Conservation (phyloP, 2,329 filamentous ascomycete species). For the Penicillium sp. region DNA sequence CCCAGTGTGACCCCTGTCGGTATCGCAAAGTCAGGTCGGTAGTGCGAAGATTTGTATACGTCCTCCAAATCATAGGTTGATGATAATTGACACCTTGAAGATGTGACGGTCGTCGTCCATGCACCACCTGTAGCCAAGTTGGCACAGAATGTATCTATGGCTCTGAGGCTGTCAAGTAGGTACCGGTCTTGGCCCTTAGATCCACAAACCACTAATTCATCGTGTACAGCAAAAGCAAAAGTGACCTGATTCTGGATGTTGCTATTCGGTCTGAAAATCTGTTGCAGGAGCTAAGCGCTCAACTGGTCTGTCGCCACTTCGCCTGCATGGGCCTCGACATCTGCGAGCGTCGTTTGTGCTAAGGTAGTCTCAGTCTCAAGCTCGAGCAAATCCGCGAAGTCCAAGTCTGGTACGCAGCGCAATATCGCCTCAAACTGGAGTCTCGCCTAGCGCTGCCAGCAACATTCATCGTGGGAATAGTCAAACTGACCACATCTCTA, state of each 20-base stretch:
- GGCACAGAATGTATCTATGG: constrained; percentile 26
- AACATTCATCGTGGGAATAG: background rate
- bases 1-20: constrained; percentile 45
- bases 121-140: constrained; percentile 22
- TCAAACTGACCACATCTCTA: constrained; percentile 3
- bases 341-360: background rate
- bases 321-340: background rate
- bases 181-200: background rate
- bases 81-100: constrained; percentile 22
- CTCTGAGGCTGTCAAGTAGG: constrained; percentile 23
- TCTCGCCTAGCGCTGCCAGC: constrained; percentile 3
- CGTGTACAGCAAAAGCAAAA: constrained; percentile 43
- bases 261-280: constrained; percentile 45
- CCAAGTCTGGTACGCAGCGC: background rate
- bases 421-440: constrained; percentile 1
- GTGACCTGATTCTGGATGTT: constrained; percentile 48
- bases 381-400: background rate
- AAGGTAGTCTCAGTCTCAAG: background rate
- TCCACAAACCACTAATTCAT: background rate
- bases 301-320: constrained; percentile 26
- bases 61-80: constrained; percentile 1
- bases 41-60: background rate
- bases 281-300: constrained; percentile 42
- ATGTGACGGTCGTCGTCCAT: constrained; percentile 46
- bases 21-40: constrained; percentile 44